Evolutionary conservation across 805 yeast species (phyloP).

Genomic region (Hemisphaericaspora nanyangensis): DNA sequence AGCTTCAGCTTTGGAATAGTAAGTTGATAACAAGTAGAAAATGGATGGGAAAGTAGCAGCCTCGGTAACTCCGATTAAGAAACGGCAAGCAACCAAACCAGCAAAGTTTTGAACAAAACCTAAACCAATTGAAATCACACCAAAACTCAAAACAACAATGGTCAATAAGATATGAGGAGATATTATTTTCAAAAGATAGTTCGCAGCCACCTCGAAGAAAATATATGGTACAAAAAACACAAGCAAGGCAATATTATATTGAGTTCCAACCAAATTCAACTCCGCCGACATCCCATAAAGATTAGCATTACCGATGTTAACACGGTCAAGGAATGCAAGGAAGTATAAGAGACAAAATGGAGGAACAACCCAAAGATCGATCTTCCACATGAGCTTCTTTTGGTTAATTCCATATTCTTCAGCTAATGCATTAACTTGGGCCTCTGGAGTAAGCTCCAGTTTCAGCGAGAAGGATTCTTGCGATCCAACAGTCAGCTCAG

Average conservation of each 20-base stretch:
- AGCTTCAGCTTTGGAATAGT: slow-evolving; percentile 61
- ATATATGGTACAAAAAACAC: slow-evolving; percentile 72
- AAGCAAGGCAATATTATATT: slow-evolving; percentile 62
- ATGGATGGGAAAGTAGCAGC: slow-evolving; percentile 74
- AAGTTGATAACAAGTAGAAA: slow-evolving; percentile 64
- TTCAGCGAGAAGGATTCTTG: not conserved
- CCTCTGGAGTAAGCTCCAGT: slow-evolving; percentile 1
- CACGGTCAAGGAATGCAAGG: slow-evolving; percentile 75
- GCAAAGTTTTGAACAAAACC: slow-evolving; percentile 61
- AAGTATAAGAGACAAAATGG: slow-evolving; percentile 74
- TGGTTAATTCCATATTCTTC: slow-evolving; percentile 47
- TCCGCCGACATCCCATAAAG: slow-evolving; percentile 63
- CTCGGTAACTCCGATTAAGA: slow-evolving; percentile 65
- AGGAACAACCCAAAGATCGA: slow-evolving; percentile 68
- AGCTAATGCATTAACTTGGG: slow-evolving; percentile 19
- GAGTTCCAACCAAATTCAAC: slow-evolving; percentile 50
- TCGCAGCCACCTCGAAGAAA: slow-evolving; percentile 60
- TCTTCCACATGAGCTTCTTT: slow-evolving; percentile 53
- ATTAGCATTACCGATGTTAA: slow-evolving; percentile 78
- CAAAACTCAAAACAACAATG: slow-evolving; percentile 57
- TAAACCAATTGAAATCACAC: slow-evolving; percentile 60
- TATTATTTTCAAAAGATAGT: slow-evolving; percentile 54
- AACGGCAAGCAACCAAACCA: slow-evolving; percentile 57
- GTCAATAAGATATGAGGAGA: slow-evolving; percentile 66
- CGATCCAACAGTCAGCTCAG: too few relatives aligned